These are phyloP conservation scores for Curvularia eragrostidis DNA, from an alignment of 2,329 filamentous ascomycete genomes.

Conservation along the genomic window DNA sequence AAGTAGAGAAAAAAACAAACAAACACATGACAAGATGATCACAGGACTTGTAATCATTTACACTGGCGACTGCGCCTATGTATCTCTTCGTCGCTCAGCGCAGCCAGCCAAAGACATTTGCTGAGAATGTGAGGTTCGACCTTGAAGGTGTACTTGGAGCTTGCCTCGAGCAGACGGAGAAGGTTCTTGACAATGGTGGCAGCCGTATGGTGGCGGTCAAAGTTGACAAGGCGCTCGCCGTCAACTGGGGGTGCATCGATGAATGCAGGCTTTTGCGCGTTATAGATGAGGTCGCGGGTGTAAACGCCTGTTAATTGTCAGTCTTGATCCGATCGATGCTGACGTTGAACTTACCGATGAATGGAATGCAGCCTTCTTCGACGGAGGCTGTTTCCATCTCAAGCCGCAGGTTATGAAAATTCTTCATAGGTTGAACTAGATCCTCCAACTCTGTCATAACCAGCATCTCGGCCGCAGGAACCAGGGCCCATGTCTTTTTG, in stretches of 20 bases:
- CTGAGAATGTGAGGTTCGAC: conserved; percentile 79
- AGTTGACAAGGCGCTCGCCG: conserved; percentile 76
- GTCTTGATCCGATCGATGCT: neutral
- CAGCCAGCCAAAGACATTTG: conserved; percentile 84
- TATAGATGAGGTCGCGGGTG: conserved; percentile 83
- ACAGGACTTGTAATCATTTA: conserved; percentile 31
- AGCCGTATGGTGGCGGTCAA: conserved; percentile 78
- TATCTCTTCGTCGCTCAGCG: conserved; percentile 78
- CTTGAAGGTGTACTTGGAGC: conserved; percentile 74
- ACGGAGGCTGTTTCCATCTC: conserved; percentile 77
- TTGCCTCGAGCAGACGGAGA: conserved; percentile 78
- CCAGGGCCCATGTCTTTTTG: conserved; percentile 72
- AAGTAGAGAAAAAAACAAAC: conserved; percentile 10
- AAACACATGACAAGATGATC: conserved; percentile 2
- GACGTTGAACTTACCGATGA: conserved; percentile 67
- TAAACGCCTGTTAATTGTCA: conserved; percentile 62
- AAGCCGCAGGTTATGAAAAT: conserved; percentile 76
- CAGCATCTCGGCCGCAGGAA: conserved; percentile 69
- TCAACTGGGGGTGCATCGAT: conserved; percentile 68
- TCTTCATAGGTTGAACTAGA: conserved; percentile 77
- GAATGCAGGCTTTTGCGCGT: conserved; percentile 77
- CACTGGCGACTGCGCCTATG: conserved; percentile 39
- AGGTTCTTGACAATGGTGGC: conserved; percentile 81
- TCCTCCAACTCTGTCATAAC: conserved; percentile 73
- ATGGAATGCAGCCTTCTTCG: conserved; percentile 79